Base-by-base conservation (phyloP, 1,139 yeast species). In the Pichia norvegensis region DNA sequence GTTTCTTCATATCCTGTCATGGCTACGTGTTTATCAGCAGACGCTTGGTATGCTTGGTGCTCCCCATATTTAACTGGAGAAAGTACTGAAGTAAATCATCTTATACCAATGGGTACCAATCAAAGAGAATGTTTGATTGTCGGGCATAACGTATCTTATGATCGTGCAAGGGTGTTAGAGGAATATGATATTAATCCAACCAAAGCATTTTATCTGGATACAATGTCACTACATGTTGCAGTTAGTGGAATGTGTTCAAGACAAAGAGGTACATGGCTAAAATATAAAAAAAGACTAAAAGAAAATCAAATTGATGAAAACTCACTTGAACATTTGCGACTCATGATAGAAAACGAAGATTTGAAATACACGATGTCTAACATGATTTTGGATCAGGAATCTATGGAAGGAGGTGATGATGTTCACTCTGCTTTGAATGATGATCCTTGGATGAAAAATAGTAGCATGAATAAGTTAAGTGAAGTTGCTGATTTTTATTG, bases 11-110 rank as follows among this genome's bases (percentile, higher is more conserved):
- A 79, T 61, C 81, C 97, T 0, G 79, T 85, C 0, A 61, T 94
- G 64, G 96, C 96, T 1, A 78, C 87, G 0, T 95, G 97, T 9
- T 82, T 76, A 1, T 79, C 96, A 0, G 61, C 72, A 0, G 68
- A 73, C 19, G 95, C 97, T 0, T 88, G 97, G 96, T 94, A 90
- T 61, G 81, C 82, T 0, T 94, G 99, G 99, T 81, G 87, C 1
- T 87, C 96, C 0, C 98, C 98, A 0, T 79, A 75, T 61, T 64
- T 92, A 17, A 70, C 81, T 2, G 77, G 74, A 1, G 80, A 75
- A 52, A 49, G 81, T 39, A 73, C 68, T 2, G 47, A 54, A 16
- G 69, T 77, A 37, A 55, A 56, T 14, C 95, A 88, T 56, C 66
- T 94, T 46, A 79, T 92, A 1, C 97, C 97, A 0, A 63, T 92